Evolutionary conservation across 2,329 filamentous ascomycete species (phyloP).

Genomic region (Aspergillus intermedius): DNA sequence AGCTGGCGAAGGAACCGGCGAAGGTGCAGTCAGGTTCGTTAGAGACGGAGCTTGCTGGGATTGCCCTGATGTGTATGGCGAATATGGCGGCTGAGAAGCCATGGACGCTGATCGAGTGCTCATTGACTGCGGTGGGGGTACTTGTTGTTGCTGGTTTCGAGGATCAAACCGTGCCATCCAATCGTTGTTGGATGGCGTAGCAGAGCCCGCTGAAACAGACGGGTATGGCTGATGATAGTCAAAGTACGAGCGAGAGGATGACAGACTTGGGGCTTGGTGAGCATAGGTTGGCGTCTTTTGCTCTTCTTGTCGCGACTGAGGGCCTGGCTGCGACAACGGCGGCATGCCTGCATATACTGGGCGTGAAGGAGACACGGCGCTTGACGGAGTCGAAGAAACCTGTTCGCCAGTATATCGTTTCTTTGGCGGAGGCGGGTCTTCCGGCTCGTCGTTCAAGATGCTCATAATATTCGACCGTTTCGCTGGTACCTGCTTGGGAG

Average conservation of each 20-base stretch:
- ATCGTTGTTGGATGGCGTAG: slow-evolving; percentile 28
- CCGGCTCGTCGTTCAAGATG: slow-evolving; percentile 44
- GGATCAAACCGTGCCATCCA: slow-evolving; percentile 41
- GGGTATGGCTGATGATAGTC: slow-evolving; percentile 27
- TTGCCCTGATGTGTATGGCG: slow-evolving; percentile 21
- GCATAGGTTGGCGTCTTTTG: slow-evolving; percentile 23
- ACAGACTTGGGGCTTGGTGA: slow-evolving; percentile 21
- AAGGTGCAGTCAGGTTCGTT: slow-evolving; percentile 24
- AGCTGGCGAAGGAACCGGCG: slow-evolving; percentile 26
- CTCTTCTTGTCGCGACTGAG: slow-evolving; percentile 22
- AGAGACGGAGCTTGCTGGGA: slow-evolving; percentile 18
- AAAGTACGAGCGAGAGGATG: slow-evolving; percentile 24
- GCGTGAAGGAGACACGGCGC: slow-evolving; percentile 18
- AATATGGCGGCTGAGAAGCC: slow-evolving; percentile 23
- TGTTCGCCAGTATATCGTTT: slow-evolving; percentile 41
- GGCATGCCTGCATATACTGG: slow-evolving; percentile 20
- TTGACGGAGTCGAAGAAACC: slow-evolving; percentile 10
- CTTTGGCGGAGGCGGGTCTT: slow-evolving; percentile 41
- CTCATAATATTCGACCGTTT: slow-evolving; percentile 47
- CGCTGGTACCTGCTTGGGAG: slow-evolving; percentile 37
- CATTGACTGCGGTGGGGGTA: slow-evolving; percentile 15
- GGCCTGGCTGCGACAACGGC: slow-evolving; percentile 17
- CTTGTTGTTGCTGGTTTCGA: slow-evolving; percentile 14
- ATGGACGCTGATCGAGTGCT: slow-evolving; percentile 16
- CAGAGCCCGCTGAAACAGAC: slow-evolving; percentile 18